Evolutionary conservation across 495 filamentous ascomycete species (phyloP), one percentile per base, ranked within the genome.

Genomic region (Elasticomyces elasticus): DNA sequence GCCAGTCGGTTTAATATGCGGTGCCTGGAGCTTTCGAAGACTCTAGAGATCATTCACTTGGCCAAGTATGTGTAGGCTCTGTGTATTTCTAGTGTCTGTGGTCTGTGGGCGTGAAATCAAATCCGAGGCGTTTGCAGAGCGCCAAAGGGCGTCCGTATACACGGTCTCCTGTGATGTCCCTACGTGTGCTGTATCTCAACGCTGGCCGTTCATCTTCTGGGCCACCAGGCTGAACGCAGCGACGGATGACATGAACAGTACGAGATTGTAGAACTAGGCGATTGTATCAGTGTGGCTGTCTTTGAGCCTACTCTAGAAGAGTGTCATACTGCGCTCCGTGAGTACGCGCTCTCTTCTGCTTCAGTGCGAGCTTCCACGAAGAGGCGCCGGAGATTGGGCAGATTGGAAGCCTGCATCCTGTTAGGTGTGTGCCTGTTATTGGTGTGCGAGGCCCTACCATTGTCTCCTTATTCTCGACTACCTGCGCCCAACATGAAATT

Each of bases 291-390:
- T 41, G 1, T 22, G 10, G 30, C 23, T 31, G 6, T 17, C 24
- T 20, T 5, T 20, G 20, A 46, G 5, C 20, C 9, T 3, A 27
- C 5, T 9, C 30, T 5, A 31, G 42, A 30, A 49, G 25, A 12
- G 1, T 44, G 1, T 24, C 11, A 11, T 73, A 97, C 92, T 37
- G 92, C 92, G 66, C 81, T 94, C 54, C 92, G 77, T 5, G 94
- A 97, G 62, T 96, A 91, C 46, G 86, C 86, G 67, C 90, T 86
- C 69, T 98, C 92, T 67, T 98, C 92, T 50, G 85, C 83, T 59
- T 97, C 94, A 3, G 88, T 88, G 49, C 92, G 77, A 11, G 94
- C 89, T 71, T 95, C 90, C 48, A 96, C 94, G 69, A 98, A 97
- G 49, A 98, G 82, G 24, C 92, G 89, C 41, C 92, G 84, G 33